Conservation (phyloP, 306 rosid genomes). For the Trifolium subterraneum region DNA sequence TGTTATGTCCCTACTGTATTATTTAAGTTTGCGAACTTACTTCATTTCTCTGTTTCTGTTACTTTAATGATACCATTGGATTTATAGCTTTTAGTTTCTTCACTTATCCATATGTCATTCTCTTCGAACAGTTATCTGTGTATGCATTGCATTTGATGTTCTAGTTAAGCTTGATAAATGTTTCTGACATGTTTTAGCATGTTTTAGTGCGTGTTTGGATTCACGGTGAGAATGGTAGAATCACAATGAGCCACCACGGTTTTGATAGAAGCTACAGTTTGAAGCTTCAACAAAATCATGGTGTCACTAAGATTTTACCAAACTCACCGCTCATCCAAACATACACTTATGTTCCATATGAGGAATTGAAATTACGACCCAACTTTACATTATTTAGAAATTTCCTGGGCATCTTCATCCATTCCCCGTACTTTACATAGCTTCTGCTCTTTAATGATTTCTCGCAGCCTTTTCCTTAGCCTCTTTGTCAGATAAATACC, state of each 20-base stretch:
- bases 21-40: slow-evolving; percentile 4
- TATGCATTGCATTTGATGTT: slow-evolving; percentile 17
- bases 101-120: slow-evolving; percentile 6
- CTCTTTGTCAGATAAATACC: slow-evolving; percentile 74
- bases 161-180: slow-evolving; percentile 26
- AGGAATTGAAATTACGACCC: slow-evolving; percentile 28
- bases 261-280: background rate
- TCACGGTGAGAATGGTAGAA: background rate
- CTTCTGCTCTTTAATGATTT: slow-evolving; percentile 26
- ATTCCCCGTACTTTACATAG: too few species aligned
- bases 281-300: background rate
- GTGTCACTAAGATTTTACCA: background rate
- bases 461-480: slow-evolving; percentile 51
- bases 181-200: background rate
- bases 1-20: slow-evolving; percentile 17
- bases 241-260: background rate
- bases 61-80: slow-evolving; percentile 12
- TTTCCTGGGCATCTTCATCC: too few species aligned
- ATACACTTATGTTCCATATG: background rate
- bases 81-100: background rate
- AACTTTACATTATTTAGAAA: slow-evolving; percentile 10
- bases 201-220: background rate
- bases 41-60: slow-evolving; percentile 19
- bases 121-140: slow-evolving; percentile 1
- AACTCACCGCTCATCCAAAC: background rate